Conservation (phyloP, 768 basidiomycete genomes). For the Suillus paluster region DNA sequence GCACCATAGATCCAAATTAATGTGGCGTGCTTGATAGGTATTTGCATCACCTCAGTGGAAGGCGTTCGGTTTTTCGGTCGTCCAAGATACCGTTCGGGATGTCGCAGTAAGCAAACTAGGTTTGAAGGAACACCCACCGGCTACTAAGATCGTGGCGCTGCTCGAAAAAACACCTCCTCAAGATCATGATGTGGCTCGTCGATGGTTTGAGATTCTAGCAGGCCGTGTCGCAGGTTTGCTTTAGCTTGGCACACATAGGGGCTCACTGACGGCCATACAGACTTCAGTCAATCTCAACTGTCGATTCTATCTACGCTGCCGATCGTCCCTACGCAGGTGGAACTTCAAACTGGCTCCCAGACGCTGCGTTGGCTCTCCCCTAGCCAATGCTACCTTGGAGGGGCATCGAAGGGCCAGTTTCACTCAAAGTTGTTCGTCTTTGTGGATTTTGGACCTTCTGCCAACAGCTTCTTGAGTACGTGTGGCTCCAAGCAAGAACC, state of each 20-base stretch:
- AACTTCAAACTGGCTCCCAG: constrained; percentile 31
- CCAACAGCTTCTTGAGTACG: constrained; percentile 82
- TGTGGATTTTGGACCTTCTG: constrained; percentile 83
- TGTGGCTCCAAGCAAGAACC: constrained; percentile 91
- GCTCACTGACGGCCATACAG: constrained; percentile 37
- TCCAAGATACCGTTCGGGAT: constrained; percentile 54
- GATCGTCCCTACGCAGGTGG: constrained; percentile 66
- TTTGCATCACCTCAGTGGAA: constrained; percentile 72
- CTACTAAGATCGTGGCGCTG: constrained; percentile 58
- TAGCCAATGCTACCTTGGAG: constrained; percentile 70
- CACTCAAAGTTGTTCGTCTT: constrained; percentile 86
- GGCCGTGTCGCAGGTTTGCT: constrained; percentile 61
- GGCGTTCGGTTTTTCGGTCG: constrained; percentile 74
- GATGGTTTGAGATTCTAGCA: constrained; percentile 73
- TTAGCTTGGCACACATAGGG: constrained; percentile 1
- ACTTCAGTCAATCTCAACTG: constrained; percentile 61
- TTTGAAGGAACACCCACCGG: constrained; percentile 70
- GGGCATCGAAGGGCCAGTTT: constrained; percentile 55
- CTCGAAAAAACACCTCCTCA: constrained; percentile 65
- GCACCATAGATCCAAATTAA: neutral
- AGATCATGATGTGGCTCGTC: constrained; percentile 54
- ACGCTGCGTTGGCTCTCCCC: constrained; percentile 57
- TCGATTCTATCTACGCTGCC: constrained; percentile 56
- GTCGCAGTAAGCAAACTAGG: constrained; percentile 68
- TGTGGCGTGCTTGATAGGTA: constrained; percentile 49